Percentiles rank a stretch among this genome's conserved stretches.
phyloP scores from a whole-genome alignment of 1,284 basidiomycete species.

The Rhodotorula sp. region DNA sequence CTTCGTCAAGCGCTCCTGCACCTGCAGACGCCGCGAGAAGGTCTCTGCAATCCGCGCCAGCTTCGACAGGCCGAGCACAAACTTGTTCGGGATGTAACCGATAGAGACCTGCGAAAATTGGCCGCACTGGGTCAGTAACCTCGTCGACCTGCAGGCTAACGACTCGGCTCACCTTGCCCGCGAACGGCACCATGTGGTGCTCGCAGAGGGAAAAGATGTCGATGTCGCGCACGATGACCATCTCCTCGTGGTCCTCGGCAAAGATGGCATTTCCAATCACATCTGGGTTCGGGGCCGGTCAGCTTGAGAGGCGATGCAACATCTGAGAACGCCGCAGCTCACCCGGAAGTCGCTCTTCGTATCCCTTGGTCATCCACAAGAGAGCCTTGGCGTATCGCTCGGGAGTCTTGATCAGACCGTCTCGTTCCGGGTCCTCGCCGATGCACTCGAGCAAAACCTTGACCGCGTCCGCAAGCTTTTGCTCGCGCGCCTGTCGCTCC shows the following conservation, averaged over 20 bases:
- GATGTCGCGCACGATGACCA: constrained; percentile 98
- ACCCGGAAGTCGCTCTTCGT: constrained; percentile 91
- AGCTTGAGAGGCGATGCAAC: background rate
- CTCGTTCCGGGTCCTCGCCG: constrained; percentile 94
- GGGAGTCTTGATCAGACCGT: constrained; percentile 86
- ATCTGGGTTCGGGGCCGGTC: constrained; percentile 57
- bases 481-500: constrained; percentile 69
- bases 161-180: constrained; percentile 74
- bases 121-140: background rate
- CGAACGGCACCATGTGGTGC: constrained; percentile 98
- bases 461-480: constrained; percentile 78
- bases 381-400: constrained; percentile 95
- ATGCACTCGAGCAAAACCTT: constrained; percentile 93
- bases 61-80: constrained; percentile 95
- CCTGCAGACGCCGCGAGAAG: constrained; percentile 90
- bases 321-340: constrained; percentile 5
- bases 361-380: constrained; percentile 99
- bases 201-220: constrained; percentile 97
- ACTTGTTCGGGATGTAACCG: constrained; percentile 89
- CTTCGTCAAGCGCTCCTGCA: constrained; percentile 95
- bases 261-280: constrained; percentile 99
- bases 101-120: constrained; percentile 59
- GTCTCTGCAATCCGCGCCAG: constrained; percentile 97
- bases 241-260: constrained; percentile 98
- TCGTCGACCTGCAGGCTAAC: background rate